Conservation (phyloP, 352 stramenopile species). For the Phytophthora chlamydospora region DNA sequence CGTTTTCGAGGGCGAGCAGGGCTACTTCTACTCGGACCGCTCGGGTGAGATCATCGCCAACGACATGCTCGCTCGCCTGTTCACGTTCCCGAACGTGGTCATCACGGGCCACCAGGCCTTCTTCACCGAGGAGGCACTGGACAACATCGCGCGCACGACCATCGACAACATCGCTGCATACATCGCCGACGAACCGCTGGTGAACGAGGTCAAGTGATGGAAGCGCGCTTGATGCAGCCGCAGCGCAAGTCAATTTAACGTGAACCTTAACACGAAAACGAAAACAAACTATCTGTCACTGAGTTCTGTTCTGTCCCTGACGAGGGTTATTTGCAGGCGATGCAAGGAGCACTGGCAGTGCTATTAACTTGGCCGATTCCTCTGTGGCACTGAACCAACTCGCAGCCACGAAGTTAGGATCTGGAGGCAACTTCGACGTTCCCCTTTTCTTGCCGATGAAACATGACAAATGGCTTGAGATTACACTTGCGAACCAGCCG, state of each 20-base stretch:
- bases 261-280: too few relatives aligned
- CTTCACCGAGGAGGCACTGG: slow-evolving; percentile 71
- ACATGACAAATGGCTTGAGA: not conserved
- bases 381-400: too few relatives aligned
- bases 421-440: slow-evolving; percentile 3
- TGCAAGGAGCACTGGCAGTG: too few relatives aligned
- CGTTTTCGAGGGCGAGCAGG: slow-evolving; percentile 77
- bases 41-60: slow-evolving; percentile 62
- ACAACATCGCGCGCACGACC: slow-evolving; percentile 70
- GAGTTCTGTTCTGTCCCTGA: too few relatives aligned
- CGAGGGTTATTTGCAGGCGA: too few relatives aligned
- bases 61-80: slow-evolving; percentile 60
- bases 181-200: slow-evolving; percentile 36
- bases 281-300: too few relatives aligned
- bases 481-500: too few relatives aligned
- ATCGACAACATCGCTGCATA: slow-evolving; percentile 72
- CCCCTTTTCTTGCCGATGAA: not conserved
- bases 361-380: too few relatives aligned
- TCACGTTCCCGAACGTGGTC: slow-evolving; percentile 76
- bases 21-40: slow-evolving; percentile 73
- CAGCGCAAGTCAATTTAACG: too few relatives aligned
- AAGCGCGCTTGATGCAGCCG: not conserved
- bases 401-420: too few relatives aligned
- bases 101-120: slow-evolving; percentile 78
- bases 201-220: slow-evolving; percentile 56